Evolutionary conservation across 2,329 filamentous ascomycete genomes (phyloP), one percentile per base, ranked within the genome.

Genomic region (Lasiodiplodia sp.): DNA sequence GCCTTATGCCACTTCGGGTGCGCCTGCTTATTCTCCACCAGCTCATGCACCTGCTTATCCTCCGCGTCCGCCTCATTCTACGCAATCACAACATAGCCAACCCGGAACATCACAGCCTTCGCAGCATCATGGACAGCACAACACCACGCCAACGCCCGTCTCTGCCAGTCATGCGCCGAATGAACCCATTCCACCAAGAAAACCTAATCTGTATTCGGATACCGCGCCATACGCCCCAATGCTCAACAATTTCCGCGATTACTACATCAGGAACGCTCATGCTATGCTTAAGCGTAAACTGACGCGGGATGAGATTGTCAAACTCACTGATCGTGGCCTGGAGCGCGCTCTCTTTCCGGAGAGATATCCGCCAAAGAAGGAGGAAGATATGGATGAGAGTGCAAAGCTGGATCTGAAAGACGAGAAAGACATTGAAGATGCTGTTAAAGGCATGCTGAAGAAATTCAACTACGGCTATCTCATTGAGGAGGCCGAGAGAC

Each of bases 401-500:
- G 67, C 60, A 5, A 68, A 55, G 8, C 11, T 56, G n/a, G 67
- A 68, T 53, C 49, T 64, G 25, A 68, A 68, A 44, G 67, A 68
- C n/a, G 67, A 68, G 31, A 64, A 58, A 37, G 58, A 68, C 18
- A 65, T 68, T 40, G 67, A 64, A 31, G 60, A 64, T 34, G 67
- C 67, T 12, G 67, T 68, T n/a, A 64, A 68, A n/a, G 67, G 55
- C 25, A 68, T 68, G 67, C 28, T 68, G 51, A 64, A 57, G 49
- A 65, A 68, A 38, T 68, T 68, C 40, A 60, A 60, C 21, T 56
- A 53, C n/a, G 66, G 66, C 10, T 63, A 68, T 47, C n/a, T 68
- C 14, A 28, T 68, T 14, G 66, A 62, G 21, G 56, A 68, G 31
- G 66, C 66, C n/a, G 56, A 68, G 23, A 63, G 49, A 21, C 56